Evolutionary conservation across 2,329 filamentous ascomycete genomes (phyloP).

Genomic region (Ophiostoma angusticollis): DNA sequence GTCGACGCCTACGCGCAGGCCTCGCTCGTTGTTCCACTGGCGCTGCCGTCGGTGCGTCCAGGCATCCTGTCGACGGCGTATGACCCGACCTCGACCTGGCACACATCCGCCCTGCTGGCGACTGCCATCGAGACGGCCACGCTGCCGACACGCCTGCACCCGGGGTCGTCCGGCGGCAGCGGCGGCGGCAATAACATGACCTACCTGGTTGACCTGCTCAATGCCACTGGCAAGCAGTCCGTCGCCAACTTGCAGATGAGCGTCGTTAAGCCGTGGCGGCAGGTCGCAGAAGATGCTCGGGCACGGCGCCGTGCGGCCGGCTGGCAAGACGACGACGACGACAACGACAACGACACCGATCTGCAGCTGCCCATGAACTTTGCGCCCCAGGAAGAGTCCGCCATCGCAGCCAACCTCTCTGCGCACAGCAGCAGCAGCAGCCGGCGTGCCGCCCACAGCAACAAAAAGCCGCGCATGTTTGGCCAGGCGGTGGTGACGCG

Average conservation of each 20-base stretch:
- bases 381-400: constrained; percentile 26
- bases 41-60: constrained; percentile 42
- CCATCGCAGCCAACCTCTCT: not conserved
- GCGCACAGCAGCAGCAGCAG: constrained; percentile 13
- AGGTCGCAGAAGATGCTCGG: constrained; percentile 6
- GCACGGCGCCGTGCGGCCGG: constrained; percentile 4
- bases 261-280: constrained; percentile 27
- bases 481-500: constrained; percentile 27
- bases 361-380: constrained; percentile 28
- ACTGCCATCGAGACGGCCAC: constrained; percentile 68
- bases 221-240: constrained; percentile 64
- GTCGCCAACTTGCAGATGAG: constrained; percentile 64
- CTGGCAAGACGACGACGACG: constrained; percentile 17
- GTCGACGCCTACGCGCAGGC: constrained; percentile 55
- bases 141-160: constrained; percentile 57
- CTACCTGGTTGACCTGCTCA: constrained; percentile 53
- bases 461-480: constrained; percentile 25
- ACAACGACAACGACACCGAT: constrained; percentile 18
- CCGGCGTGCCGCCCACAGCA: too few relatives aligned
- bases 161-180: constrained; percentile 26
- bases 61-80: constrained; percentile 26
- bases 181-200: constrained; percentile 34
- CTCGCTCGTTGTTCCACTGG: constrained; percentile 66
- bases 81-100: constrained; percentile 59
- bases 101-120: constrained; percentile 62